Evolutionary conservation across 352 stramenopile genomes (phyloP), one percentile per base, ranked within the genome.

Genomic region (Globisporangium yorkense): DNA sequence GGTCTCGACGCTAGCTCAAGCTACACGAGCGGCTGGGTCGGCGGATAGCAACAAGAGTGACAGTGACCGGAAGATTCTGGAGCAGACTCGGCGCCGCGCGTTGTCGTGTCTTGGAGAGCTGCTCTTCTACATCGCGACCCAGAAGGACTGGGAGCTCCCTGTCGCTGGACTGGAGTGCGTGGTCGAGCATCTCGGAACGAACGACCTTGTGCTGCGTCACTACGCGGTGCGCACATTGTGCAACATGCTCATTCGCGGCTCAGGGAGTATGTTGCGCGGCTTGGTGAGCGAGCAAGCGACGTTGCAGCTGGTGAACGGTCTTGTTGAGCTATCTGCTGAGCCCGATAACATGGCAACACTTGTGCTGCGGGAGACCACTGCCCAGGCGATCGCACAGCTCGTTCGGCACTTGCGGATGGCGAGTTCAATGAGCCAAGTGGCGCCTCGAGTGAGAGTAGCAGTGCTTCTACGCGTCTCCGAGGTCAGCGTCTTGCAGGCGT

Each of bases 51-150:
- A 2, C 7, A 54, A 8, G 18, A 51, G 16, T 39, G 56, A 51
- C 16, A 45, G 24, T 16, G 44, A 46, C 37, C 43, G 39, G 21
- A 24, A 24, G 16, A 16, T 39, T 15, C 56, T 71, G 13, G 29
- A 51, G 37, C 37, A 50, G 24, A 20, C 52, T 48, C 44, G 33
- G 20, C 46, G 40, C 1, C 46, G 54, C 12, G 31, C 82, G 8
- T 53, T 83, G 5, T 67, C 78, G 5, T 87, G 80, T 56, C 61
- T 94, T 1, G 84, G 84, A 7, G 82, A 92, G 56, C 59, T 92
- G 20, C 51, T 89, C 0, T 90, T 92, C 56, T 91, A 91, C 56
- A 76, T 84, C 12, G 74, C 79, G 9, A 86, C 82, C 0, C 78
- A 89, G 51, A 68, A 81, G 24, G 65, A 78, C 16, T 73, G 61